These are phyloP conservation scores for Eucalyptus brandiana DNA, from an alignment of 345 rosid species.

Conservation along the genomic window DNA sequence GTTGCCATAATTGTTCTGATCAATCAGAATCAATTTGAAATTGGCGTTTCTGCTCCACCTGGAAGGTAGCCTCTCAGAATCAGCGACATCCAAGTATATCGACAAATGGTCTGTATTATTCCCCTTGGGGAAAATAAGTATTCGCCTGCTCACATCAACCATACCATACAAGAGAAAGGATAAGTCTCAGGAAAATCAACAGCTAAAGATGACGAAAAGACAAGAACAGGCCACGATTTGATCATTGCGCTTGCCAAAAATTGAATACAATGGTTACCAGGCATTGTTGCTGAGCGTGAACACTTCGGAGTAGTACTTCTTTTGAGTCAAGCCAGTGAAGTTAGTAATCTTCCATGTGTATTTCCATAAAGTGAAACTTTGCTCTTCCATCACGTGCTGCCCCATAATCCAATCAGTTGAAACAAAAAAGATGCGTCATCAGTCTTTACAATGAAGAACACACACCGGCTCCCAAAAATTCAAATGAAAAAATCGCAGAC, in stretches of 20 bases:
- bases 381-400: not conserved
- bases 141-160: constrained; percentile 10
- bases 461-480: not conserved
- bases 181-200: not conserved
- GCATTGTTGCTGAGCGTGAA: not conserved
- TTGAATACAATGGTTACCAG: not conserved
- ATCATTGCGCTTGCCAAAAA: not conserved
- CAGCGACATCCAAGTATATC: constrained; percentile 10
- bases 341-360: constrained; percentile 12
- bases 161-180: constrained; percentile 37
- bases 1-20: not conserved
- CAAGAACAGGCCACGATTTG: not conserved
- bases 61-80: constrained; percentile 1
- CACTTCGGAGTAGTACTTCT: constrained; percentile 2
- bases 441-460: not conserved
- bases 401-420: not conserved
- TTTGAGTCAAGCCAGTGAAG: not conserved
- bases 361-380: not conserved
- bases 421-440: not conserved
- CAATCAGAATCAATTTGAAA: constrained; percentile 2
- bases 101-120: constrained; percentile 4
- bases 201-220: not conserved
- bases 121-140: constrained; percentile 5
- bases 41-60: constrained; percentile 8
- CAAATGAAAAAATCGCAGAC: not conserved